These are phyloP conservation scores for Leucocoprinus leucothites DNA, from an alignment of 768 basidiomycete genomes.

Conservation along the genomic window DNA sequence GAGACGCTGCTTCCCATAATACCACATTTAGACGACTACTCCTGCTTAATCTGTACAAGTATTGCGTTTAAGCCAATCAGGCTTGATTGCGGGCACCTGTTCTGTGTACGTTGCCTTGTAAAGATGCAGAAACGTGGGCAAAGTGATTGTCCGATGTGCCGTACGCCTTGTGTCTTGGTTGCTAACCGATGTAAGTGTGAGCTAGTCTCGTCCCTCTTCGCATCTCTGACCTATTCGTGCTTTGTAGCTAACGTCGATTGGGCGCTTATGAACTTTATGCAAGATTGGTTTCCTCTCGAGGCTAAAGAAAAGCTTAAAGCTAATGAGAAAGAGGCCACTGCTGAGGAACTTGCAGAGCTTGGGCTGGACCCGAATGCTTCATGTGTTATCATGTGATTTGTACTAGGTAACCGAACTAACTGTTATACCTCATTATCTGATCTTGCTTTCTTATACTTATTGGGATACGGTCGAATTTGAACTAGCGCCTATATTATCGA, in stretches of 20 bases:
- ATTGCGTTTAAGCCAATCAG: slow-evolving; percentile 94
- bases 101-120: slow-evolving; percentile 77
- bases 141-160: slow-evolving; percentile 80
- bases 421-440: no score
- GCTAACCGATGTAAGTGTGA: slow-evolving; percentile 71
- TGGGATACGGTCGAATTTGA: no score
- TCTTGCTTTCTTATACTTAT: no score
- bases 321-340: slow-evolving; percentile 71
- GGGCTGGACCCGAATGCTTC: slow-evolving; percentile 48
- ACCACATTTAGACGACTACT: slow-evolving; percentile 79
- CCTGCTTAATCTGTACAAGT: slow-evolving; percentile 83
- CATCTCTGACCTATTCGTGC: no score
- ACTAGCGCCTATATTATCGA: no score
- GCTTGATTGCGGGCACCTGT: slow-evolving; percentile 75
- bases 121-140: slow-evolving; percentile 87
- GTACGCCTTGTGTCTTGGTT: slow-evolving; percentile 68
- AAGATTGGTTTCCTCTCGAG: slow-evolving; percentile 90
- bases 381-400: slow-evolving; percentile 41
- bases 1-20: slow-evolving; percentile 79
- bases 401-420: no score
- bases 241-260: slow-evolving; percentile 71
- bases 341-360: slow-evolving; percentile 66
- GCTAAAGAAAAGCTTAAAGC: slow-evolving; percentile 67
- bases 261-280: slow-evolving; percentile 81
- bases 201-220: neutral